Percentiles rank a stretch among this genome's conserved stretches.
These are phyloP conservation scores for Leonotis leonurus DNA, from an alignment of 257 asterid species.

Conservation along the genomic window DNA sequence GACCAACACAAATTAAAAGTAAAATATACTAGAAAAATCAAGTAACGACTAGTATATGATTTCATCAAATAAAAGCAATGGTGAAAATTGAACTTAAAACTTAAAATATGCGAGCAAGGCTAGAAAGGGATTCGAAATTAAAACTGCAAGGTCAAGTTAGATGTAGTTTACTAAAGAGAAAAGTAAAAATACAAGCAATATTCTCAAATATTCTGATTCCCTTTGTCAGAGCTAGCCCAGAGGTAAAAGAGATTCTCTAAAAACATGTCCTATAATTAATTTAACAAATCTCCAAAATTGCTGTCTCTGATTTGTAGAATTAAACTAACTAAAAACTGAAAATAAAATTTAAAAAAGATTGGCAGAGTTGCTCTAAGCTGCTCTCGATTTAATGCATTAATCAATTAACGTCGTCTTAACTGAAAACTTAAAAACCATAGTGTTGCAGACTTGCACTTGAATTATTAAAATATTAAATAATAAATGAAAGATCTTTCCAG, in stretches of 20 bases:
- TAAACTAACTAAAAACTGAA: not conserved
- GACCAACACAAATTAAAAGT: no score
- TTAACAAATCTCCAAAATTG: not conserved
- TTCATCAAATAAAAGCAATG: not conserved
- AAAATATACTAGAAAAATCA: not conserved
- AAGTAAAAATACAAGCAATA: not conserved
- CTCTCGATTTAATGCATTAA: not conserved
- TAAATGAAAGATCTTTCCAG: not conserved
- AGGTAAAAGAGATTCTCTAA: not conserved
- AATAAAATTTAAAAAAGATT: not conserved
- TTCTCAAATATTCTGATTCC: not conserved
- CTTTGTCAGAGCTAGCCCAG: not conserved
- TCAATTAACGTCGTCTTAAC: not conserved
- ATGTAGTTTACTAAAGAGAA: not conserved
- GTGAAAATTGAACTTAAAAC: not conserved
- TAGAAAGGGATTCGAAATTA: not conserved
- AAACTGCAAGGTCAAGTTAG: not conserved
- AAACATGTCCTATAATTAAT: not conserved
- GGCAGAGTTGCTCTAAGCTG: slow-evolving; percentile 14
- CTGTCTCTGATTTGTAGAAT: not conserved
- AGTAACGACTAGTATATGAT: not conserved
- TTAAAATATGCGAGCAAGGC: not conserved
- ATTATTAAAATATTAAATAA: not conserved
- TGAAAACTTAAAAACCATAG: not conserved
- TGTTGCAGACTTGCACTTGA: not conserved